phyloP scores from a whole-genome alignment of 202 grass and related monocot species.

The Elaeis oleifera region DNA sequence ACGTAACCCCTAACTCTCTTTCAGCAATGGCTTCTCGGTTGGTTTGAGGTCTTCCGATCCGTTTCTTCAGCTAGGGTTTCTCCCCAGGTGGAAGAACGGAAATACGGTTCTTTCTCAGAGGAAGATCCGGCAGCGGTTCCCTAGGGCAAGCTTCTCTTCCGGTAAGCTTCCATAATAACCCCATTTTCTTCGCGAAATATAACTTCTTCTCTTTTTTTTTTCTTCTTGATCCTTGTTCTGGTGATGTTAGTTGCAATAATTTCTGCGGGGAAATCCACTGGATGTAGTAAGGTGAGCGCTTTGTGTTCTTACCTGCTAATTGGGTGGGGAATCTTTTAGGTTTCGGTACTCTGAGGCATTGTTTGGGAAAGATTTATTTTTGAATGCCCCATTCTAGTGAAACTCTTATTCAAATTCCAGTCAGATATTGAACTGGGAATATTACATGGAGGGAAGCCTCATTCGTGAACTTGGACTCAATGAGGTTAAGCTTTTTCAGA shows the following conservation, averaged over 20 bases:
- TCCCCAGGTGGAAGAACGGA: not conserved
- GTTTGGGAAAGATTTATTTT: too few relatives aligned
- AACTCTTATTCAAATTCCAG: too few relatives aligned
- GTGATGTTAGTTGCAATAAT: not conserved
- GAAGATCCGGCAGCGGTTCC: constrained; percentile 1
- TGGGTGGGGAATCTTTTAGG: too few relatives aligned
- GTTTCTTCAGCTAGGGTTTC: not conserved
- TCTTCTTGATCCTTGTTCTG: not conserved
- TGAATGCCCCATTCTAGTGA: too few relatives aligned
- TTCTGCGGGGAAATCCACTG: not conserved
- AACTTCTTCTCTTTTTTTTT: not conserved
- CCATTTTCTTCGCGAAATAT: not conserved
- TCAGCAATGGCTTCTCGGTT: constrained; percentile 2
- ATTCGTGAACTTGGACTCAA: too few relatives aligned
- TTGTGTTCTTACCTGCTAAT: too few relatives aligned
- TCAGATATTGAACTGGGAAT: too few relatives aligned
- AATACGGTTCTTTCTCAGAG: not conserved
- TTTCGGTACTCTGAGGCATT: too few relatives aligned
- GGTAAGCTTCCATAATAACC: not conserved
- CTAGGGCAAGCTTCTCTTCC: constrained; percentile 12
- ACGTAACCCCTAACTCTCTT: not conserved
- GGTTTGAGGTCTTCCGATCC: not conserved
- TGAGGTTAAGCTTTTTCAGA: too few relatives aligned
- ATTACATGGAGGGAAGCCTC: too few relatives aligned
- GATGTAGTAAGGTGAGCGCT: too few relatives aligned